A percentile compares a stretch with the other conserved stretches of the same genome.
phyloP scores from a whole-genome alignment of 108 stramenopile genomes.

The Aurantiochytrium sp. region DNA sequence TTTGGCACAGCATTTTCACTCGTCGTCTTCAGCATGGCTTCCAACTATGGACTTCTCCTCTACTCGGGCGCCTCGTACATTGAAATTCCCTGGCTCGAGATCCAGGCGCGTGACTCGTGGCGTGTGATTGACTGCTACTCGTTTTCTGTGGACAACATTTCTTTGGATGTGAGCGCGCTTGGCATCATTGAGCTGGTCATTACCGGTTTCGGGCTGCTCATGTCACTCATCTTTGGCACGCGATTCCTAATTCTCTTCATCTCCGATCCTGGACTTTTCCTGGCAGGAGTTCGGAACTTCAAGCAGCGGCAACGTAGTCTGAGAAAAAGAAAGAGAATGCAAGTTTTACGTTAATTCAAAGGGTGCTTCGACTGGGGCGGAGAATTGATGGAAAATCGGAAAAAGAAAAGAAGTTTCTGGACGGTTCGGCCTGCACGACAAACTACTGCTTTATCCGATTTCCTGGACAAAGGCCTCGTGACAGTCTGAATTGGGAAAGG shows the following conservation, averaged over 20 bases:
- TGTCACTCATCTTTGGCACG: neutral
- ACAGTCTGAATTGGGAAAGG: conserved; percentile 79
- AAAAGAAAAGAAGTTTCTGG: neutral
- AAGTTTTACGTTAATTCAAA: too few relatives aligned
- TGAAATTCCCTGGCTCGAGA: neutral
- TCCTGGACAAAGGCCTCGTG: conserved; percentile 70
- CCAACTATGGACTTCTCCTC: neutral
- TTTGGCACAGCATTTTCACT: neutral
- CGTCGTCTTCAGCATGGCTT: neutral
- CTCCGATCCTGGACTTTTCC: neutral
- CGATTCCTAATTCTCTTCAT: neutral
- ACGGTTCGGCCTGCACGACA: neutral
- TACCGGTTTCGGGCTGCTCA: neutral
- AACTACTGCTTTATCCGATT: neutral
- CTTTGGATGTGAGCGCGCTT: neutral
- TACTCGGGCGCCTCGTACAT: neutral
- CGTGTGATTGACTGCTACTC: neutral
- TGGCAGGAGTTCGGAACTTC: neutral
- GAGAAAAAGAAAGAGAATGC: neutral
- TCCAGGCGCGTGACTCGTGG: neutral
- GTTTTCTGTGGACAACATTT: neutral
- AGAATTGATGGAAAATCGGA: too few relatives aligned
- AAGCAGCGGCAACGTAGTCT: neutral
- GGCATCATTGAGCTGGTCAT: neutral
- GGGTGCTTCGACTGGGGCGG: too few relatives aligned